Evolutionary conservation across 345 rosid species (phyloP), one percentile per base, ranked within the genome.

Genomic region (Toxicodendron radicans): DNA sequence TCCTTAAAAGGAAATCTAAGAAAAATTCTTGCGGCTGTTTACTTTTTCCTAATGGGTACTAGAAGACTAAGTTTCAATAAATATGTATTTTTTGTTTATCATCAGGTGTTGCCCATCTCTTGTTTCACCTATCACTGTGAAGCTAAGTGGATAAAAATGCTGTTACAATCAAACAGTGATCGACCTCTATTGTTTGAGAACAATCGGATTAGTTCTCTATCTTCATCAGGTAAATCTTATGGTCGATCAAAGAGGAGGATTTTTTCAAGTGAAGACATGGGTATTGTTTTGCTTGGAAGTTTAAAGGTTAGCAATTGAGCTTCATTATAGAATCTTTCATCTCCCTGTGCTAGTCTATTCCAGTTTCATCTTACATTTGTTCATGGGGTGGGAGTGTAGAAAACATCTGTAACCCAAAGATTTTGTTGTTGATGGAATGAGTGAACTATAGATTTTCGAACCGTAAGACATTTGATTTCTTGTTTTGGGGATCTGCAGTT

Each of bases 41-140:
- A 27, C 3, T 9, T 59, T 14, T 45, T 4, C 17, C 27, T 30
- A n/a, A 73, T 27, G 21, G 38, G 13, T 59, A 27, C 9, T 18
- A 35, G 66, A 52, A 49, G 54, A 64, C 58, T 16, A 66, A 20
- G 32, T 73, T 63, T 76, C 73, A 5, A 30, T 30, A 33, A 58
- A 11, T 51, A 51, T 51, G 54, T 13, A 51, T 49, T 35, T 43
- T 75, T 54, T 49, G 57, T 27, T 66, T 78, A 46, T 70, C 73
- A 68, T 76, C 83, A 95, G 99, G 95, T 85, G 77, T 80, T 82
- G 61, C 87, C 99, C 18, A 68, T 95, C 84, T 89, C 98, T 64
- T 76, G 74, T 72, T 85, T 92, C 72, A 73, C 91, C 70, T 71
- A 79, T 66, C 83, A 83, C 76, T 87, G 87, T 84, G 85, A 95